Evolutionary conservation across 768 basidiomycete genomes (phyloP), one percentile per base, ranked within the genome.

Genomic region (Xerocomellus amylosporus): DNA sequence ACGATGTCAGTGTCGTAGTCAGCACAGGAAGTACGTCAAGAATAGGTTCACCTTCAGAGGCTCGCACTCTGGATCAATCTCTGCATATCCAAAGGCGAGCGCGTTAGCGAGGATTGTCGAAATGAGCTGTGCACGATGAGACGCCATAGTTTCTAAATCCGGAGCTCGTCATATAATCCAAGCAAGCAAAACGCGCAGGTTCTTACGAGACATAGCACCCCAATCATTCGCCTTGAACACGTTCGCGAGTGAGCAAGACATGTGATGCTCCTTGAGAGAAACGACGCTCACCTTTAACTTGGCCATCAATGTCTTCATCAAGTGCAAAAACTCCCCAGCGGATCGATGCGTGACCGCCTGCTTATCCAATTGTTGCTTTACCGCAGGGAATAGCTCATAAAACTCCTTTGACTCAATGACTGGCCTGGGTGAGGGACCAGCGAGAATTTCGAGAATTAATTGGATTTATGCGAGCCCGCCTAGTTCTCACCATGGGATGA

Each of bases 251-350:
- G 20, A 58, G 39, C 8, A 34, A 15, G 26, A 9, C 2, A 46
- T 10, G 14, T n/a, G 33, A 31, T 17, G 24, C 15, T 4, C 8
- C 0, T 9, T 12, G 17, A 4, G 5, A 49, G 3, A 8, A 15
- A 49, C 0, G 2, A 51, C 24, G 2, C 24, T 54, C 46, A 81
- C 84, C 75, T 85, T 86, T 38, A 86, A 60, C 53, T 86, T 86
- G 20, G 84, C 84, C 84, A 86, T 86, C 43, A 86, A 56, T 0
- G 81, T 82, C 64, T 86, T 86, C 62, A 86, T 69, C 3, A 77
- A 73, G 37, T 78, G 76, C 5, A 85, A 67, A 58, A 86, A 86
- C 53, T 80, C 75, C 17, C 78, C 79, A 0, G 80, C 84, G 0
- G 75, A 71, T 0, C 63, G 67, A 59, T 85, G 83, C 0, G 83